Percentiles rank a stretch among this genome's conserved stretches.
Conservation (phyloP, 1,139 yeast species). For the Geotrichum klebahnii region DNA sequence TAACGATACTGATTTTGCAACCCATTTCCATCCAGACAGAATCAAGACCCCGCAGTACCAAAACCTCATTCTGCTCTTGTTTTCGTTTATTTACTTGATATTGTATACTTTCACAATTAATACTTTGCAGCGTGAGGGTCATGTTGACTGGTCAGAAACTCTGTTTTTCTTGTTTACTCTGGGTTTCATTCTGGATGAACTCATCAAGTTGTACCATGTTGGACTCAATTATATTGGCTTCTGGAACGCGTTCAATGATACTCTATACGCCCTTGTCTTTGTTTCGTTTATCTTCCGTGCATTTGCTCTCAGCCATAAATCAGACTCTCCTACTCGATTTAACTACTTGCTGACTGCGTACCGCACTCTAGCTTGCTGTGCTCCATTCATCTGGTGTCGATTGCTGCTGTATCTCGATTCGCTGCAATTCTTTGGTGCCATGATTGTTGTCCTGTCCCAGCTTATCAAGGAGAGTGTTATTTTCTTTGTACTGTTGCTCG, state of each 20-base stretch:
- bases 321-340: conserved; percentile 32
- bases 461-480: conserved; percentile 83
- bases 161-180: conserved; percentile 62
- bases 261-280: conserved; percentile 55
- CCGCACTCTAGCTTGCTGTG: conserved; percentile 69
- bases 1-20: conserved; percentile 50
- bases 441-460: conserved; percentile 77
- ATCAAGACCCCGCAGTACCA: conserved; percentile 83
- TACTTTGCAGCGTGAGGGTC: conserved; percentile 38
- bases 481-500: conserved; percentile 67
- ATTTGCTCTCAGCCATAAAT: conserved; percentile 42
- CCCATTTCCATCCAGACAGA: conserved; percentile 81
- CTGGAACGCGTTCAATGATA: conserved; percentile 75
- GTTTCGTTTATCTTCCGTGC: conserved; percentile 56
- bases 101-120: conserved; percentile 66
- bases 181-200: conserved; percentile 65
- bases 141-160: conserved; percentile 49
- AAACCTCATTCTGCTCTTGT: conserved; percentile 62
- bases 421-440: conserved; percentile 78
- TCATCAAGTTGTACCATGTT: conserved; percentile 66
- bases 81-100: conserved; percentile 61
- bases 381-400: conserved; percentile 86
- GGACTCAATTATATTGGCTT: conserved; percentile 70
- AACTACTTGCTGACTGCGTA: conserved; percentile 62
- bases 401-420: conserved; percentile 72